A percentile compares a stretch with the other conserved stretches of the same genome.
Evolutionary conservation across 2,329 filamentous ascomycete genomes (phyloP).

Genomic region (Epichloe scottii): DNA sequence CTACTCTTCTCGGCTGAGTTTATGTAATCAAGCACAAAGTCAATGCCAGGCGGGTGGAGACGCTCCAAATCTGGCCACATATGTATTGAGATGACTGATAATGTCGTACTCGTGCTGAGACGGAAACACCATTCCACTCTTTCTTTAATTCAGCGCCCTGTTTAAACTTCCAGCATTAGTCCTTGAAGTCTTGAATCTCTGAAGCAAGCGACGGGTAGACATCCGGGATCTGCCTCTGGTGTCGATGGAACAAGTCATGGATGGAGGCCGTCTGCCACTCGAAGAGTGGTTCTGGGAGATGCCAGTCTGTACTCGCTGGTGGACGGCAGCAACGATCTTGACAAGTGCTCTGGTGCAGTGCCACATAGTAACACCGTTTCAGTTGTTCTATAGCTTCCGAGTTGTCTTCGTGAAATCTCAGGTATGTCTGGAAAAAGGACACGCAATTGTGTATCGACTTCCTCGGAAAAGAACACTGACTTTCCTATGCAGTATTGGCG

Average conservation of each 20-base stretch:
- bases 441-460: not conserved
- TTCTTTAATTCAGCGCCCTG: no score
- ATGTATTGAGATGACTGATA: not conserved
- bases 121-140: no score
- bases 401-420: conserved; percentile 86
- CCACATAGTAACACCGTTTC: conserved; percentile 81
- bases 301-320: conserved; percentile 90
- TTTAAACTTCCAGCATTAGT: no score
- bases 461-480: conserved; percentile 5
- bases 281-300: conserved; percentile 99
- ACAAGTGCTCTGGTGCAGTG: conserved; percentile 88
- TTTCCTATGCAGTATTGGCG: conserved; percentile 70
- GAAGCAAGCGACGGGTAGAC: no score
- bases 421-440: conserved; percentile 37
- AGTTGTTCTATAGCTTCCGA: conserved; percentile 93
- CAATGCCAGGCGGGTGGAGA: not conserved
- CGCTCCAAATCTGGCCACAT: not conserved
- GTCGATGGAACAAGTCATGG: conserved; percentile 46
- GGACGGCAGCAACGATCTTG: conserved; percentile 84
- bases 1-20: not conserved
- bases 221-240: not conserved
- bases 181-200: not conserved
- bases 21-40: no score
- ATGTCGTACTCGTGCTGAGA: no score
- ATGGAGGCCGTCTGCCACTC: conserved; percentile 58